Base-by-base conservation (phyloP, 2,329 filamentous ascomycete species). In the Aspergillus quadrilineatus region DNA sequence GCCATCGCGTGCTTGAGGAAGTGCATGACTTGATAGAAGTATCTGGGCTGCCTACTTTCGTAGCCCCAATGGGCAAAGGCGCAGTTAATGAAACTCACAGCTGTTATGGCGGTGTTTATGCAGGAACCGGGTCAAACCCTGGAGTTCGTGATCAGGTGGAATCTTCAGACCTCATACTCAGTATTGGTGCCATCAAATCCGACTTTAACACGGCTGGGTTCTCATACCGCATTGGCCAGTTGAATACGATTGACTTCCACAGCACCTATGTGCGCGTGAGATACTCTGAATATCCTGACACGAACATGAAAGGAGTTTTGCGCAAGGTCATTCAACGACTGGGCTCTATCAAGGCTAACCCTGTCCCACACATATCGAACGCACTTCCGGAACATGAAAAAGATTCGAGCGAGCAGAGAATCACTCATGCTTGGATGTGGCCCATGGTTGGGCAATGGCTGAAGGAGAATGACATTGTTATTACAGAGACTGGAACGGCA, bases 1-100 rank as follows among this genome's bases (percentile, higher is more conserved):
- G 90, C 34, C 89, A 94, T 68, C 81, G 87, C 42, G 88, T 89
- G 14, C 73, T 92, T 1, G 73, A 84, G 1, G 90, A 94, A 72
- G 85, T 91, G 15, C 85, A 89, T 63, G 82, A 84, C 6, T 78
- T 96, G 14, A 78, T 95, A 50, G 79, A 87, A 58, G 89, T 87
- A 72, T 89, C 89, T 1, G 80, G 84, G 4, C 78, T 96, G 6
- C 91, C 92, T 4, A 88, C 89, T 0, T 95, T 94, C 65, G 89
- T 92, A n/a, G 89, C 90, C 0, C 90, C 91, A 2, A 95, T 95
- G 89, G 91, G 91, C 46, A 96, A 96, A 76, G 85, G 90, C 15
- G 89, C 89, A 17, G 83, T 96, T 46, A 83, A 94, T 66, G 91
- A 96, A 73, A 83, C 82, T 1, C 81, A 89, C 46, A 78, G 82